Evolutionary conservation across 2,329 filamentous ascomycete species (phyloP).

Genomic region (Didymella arachidicola): DNA sequence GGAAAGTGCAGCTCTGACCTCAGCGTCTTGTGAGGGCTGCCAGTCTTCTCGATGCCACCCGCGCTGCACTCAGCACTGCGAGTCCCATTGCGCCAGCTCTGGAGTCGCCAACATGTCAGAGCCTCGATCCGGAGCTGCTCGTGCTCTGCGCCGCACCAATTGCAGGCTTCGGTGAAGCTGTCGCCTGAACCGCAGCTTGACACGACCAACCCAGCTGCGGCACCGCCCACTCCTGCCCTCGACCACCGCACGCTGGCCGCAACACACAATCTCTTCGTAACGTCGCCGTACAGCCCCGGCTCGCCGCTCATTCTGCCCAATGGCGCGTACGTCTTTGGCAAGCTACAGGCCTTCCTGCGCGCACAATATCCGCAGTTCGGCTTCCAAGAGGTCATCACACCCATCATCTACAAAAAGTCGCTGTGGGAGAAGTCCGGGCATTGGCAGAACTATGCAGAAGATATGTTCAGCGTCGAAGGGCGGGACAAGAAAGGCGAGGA

Average conservation of each 20-base stretch:
- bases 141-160: conserved; percentile 42
- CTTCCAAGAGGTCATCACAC: conserved; percentile 87
- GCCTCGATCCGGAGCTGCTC: conserved; percentile 39
- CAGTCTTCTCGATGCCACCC: conserved; percentile 42
- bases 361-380: conserved; percentile 85
- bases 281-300: conserved; percentile 80
- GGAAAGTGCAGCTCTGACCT: conserved; percentile 32
- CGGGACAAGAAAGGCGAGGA: conserved; percentile 61
- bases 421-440: conserved; percentile 88
- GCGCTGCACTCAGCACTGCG: conserved; percentile 34
- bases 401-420: conserved; percentile 88
- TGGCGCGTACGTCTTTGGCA: conserved; percentile 83
- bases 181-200: conserved; percentile 39
- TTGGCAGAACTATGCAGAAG: conserved; percentile 87
- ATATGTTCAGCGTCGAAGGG: conserved; percentile 84
- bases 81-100: conserved; percentile 16
- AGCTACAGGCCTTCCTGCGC: conserved; percentile 80
- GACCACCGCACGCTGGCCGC: conserved; percentile 62
- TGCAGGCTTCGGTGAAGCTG: conserved; percentile 34
- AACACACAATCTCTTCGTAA: conserved; percentile 78
- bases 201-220: conserved; percentile 38
- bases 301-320: conserved; percentile 86
- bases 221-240: conserved; percentile 50
- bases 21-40: conserved; percentile 20
- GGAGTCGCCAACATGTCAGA: conserved; percentile 17